Base-by-base conservation (phyloP, 768 basidiomycete genomes). In the Tulasnella sp. region DNA sequence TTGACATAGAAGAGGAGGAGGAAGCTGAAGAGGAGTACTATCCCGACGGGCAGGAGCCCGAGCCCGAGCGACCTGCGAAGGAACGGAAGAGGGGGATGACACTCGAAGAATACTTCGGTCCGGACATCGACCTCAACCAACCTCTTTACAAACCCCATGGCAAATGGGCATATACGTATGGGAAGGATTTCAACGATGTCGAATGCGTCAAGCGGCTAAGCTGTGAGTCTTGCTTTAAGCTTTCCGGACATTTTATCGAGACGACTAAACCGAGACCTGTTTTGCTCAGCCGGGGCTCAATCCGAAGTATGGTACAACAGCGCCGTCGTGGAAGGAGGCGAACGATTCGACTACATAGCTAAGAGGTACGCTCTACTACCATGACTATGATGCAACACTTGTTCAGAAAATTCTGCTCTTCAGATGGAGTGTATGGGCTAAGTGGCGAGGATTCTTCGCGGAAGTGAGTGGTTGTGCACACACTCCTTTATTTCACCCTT, bases 391-490 rank as follows among this genome's bases (percentile, higher is more conserved):
- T 26, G 4, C n/a, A 19, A 8, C 4, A 6, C n/a, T 52, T 52
- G 19, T 22, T 52, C 47, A 52, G n/a, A 16, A 44, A 22, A 52
- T 22, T 52, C 47, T 26, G 9, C 4, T 52, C 19, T 9, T 19
- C 47, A 52, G 47, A 35, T 68, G 67, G 67, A 68, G 40, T 68
- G 42, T 68, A 35, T 68, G 67, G 67, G 40, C 34, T 8, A 37
- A 68, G 22, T 68, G 67, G 67, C 39, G 42, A 32, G 67, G 67
- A 22, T 68, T 68, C 67, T 68, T 40, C 67, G 12, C 67, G 8
- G 67, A 68, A 40, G 67, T 68, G 40, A 34, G 67, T 44, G 67
- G 1, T 19, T 40, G n/a, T n/a, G 32, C 1, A 65, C 34, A 1
- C 9, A 7, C 17, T 32, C 39, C 6, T 6, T n/a, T 32, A 32